A percentile compares a stretch with the other conserved stretches of the same genome.
Conservation (phyloP, 129 eudicot species). For the Escallonia herrerae region DNA sequence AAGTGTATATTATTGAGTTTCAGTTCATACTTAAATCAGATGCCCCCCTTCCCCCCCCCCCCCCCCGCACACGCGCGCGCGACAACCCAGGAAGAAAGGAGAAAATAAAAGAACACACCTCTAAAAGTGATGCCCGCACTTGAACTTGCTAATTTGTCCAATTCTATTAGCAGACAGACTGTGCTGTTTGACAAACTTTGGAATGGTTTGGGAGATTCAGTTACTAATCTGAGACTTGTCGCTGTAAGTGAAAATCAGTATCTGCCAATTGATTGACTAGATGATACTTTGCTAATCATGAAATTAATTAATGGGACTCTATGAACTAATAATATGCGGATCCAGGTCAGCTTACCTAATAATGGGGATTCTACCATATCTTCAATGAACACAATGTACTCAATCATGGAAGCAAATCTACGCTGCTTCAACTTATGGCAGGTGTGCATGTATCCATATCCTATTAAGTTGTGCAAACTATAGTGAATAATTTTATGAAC, state of each 20-base stretch:
- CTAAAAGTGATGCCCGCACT: not conserved
- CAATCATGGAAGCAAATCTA: conserved; percentile 50
- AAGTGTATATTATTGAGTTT: no score
- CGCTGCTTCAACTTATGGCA: conserved; percentile 82
- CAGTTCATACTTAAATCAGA: no score
- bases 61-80: no score
- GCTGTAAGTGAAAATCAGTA: conserved; percentile 50
- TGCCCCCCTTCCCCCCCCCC: no score
- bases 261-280: conserved; percentile 46
- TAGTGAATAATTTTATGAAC: not conserved
- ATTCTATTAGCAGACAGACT: conserved; percentile 34
- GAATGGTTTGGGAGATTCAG: conserved; percentile 74
- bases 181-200: conserved; percentile 64
- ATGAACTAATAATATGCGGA: not conserved
- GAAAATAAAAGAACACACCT: no score
- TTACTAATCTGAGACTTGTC: conserved; percentile 57
- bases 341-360: conserved; percentile 87
- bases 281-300: no score
- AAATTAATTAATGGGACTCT: not conserved
- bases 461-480: not conserved
- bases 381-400: conserved; percentile 59
- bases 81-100: no score
- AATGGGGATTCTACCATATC: conserved; percentile 50
- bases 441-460: conserved; percentile 26
- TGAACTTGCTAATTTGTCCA: not conserved